Base-by-base conservation (phyloP, 1,139 yeast species). In the Yamadazyma dushanensis region DNA sequence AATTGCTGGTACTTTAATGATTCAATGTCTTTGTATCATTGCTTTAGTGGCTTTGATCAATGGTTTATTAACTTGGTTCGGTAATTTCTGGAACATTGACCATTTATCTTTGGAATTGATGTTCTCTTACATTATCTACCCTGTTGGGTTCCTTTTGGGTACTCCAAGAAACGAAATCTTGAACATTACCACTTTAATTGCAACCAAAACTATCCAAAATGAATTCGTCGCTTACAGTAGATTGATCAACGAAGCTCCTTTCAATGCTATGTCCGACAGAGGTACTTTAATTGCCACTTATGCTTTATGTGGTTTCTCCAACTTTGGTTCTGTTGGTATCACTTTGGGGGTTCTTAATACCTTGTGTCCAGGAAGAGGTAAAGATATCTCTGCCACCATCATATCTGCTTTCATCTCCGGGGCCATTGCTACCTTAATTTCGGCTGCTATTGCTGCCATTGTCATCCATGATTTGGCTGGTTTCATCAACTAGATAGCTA, bases 401-500 rank as follows among this genome's bases (percentile, higher is more conserved):
- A 44, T 71, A 29, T 70, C 80, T 26, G 71, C 84, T 2, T 69
- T 80, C 45, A 44, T 76, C 29, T 64, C 76, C 29, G 86, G 86
- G 8, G 70, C 73, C 41, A 62, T 76, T 41, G 66, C 83, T 19
- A 80, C 86, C 5, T 61, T 76, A 41, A 61, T 76, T 36, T 73
- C 82, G 8, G 84, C 86, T 17, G 78, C 81, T 38, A 76, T 79
- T 41, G 84, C 86, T 11, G 83, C 83, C 30, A 80, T 80, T 84
- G 79, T 78, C 25, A 66, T 80, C 54, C 78, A 78, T 42, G 78
- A 77, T 47, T 61, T 74, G 53, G 38, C 43, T 30, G 53, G 53
- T 13, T 60, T 50, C 45, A 41, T 47, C 26, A 36, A 36, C 22
- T 26, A 35, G 26, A 9, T 28, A 28, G 10, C n/a, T 7, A 20